phyloP scores from a whole-genome alignment of 2,329 filamentous ascomycete genomes.

The Nannizziopsis arthrosporioides region DNA sequence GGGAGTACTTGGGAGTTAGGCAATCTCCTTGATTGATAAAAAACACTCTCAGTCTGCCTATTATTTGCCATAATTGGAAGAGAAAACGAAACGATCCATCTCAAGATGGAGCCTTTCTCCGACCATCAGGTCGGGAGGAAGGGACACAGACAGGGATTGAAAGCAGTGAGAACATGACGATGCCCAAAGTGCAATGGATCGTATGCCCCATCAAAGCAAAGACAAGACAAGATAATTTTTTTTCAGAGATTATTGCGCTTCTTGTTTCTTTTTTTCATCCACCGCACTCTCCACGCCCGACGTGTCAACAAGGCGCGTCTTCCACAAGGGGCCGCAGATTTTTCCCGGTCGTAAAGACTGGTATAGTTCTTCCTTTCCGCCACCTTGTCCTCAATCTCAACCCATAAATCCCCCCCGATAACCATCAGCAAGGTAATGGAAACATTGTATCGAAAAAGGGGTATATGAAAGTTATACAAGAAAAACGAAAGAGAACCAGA shows the following conservation, averaged over 20 bases:
- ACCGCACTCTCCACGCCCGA: not conserved
- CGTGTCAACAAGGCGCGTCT: too few relatives aligned
- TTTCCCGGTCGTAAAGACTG: not conserved
- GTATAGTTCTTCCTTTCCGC: not conserved
- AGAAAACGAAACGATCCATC: slow-evolving; percentile 2
- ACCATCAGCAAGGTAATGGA: slow-evolving; percentile 3
- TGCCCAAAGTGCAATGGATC: not conserved
- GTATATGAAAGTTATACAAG: slow-evolving; percentile 13
- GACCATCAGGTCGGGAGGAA: not conserved
- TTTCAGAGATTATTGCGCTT: not conserved
- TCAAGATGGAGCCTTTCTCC: slow-evolving; percentile 3
- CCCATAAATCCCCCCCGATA: slow-evolving; percentile 8
- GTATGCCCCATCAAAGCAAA: not conserved
- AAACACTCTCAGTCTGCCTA: slow-evolving; percentile 3
- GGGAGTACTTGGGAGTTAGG: not conserved
- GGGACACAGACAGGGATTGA: not conserved
- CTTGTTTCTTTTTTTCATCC: not conserved
- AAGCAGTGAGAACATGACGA: not conserved
- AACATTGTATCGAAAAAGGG: slow-evolving; percentile 11
- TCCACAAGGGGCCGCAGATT: too few relatives aligned
- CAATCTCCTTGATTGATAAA: slow-evolving; percentile 6
- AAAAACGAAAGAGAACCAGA: slow-evolving; percentile 8
- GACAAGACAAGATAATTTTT: slow-evolving; percentile 6
- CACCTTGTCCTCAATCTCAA: slow-evolving; percentile 7
- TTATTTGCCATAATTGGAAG: not conserved